Percentiles rank a stretch among this genome's conserved stretches.
These are phyloP conservation scores for Hortiboletus rubellus DNA, from an alignment of 1,284 basidiomycete genomes.

Conservation along the genomic window DNA sequence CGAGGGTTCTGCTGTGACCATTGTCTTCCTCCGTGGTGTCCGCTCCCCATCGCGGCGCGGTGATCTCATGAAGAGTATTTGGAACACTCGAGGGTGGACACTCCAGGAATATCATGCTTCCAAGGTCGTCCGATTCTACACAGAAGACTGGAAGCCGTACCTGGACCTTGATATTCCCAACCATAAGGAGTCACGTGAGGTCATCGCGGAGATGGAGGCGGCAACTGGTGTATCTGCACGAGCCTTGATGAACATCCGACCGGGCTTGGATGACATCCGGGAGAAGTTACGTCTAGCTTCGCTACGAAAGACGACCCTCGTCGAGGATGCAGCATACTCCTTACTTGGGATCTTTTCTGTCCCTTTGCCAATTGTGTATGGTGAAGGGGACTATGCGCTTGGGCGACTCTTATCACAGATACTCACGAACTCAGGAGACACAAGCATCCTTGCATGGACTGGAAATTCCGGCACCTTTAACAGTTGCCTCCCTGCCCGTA, in stretches of 20 bases:
- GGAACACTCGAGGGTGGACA: conserved; percentile 9
- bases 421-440: neutral
- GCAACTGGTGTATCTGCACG: neutral
- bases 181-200: too few relatives aligned
- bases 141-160: conserved; percentile 4
- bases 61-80: conserved; percentile 4
- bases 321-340: too few relatives aligned
- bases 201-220: conserved; percentile 6
- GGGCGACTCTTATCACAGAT: neutral
- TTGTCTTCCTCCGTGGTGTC: conserved; percentile 3
- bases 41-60: neutral
- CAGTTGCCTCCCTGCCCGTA: neutral
- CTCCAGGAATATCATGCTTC: conserved; percentile 4
- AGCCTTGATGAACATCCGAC: neutral
- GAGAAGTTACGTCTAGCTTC: neutral
- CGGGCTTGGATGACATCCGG: neutral
- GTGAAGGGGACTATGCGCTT: neutral
- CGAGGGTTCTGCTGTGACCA: neutral
- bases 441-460: neutral
- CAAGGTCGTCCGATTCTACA: neutral
- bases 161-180: neutral
- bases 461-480: neutral
- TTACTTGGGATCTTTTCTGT: neutral
- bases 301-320: too few relatives aligned
- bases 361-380: neutral